Evolutionary conservation across 495 filamentous ascomycete species (phyloP).

Genomic region (Podospora australis): DNA sequence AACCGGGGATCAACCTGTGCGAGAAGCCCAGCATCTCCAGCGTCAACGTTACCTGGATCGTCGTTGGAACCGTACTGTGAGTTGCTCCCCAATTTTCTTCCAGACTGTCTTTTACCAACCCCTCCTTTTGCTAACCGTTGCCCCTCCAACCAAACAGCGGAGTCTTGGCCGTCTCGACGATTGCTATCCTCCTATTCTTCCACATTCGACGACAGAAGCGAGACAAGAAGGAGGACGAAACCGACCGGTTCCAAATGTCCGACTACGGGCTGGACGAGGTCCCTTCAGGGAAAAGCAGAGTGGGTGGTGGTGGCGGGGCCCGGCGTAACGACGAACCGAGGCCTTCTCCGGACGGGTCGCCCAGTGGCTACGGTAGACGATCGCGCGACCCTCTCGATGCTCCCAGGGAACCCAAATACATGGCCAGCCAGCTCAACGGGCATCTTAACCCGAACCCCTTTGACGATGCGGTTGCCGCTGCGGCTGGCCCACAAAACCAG

Average conservation of each 20-base stretch:
- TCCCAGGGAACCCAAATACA: slow-evolving; percentile 11
- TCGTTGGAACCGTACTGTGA: slow-evolving; percentile 23
- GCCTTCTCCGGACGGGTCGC: slow-evolving; percentile 3
- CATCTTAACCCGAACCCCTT: slow-evolving; percentile 16
- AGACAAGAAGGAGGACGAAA: slow-evolving; percentile 20
- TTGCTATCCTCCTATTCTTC: slow-evolving; percentile 15
- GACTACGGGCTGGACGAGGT: slow-evolving; percentile 25
- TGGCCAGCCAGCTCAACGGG: slow-evolving; percentile 1
- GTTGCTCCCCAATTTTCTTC: background rate
- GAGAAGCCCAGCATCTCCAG: slow-evolving; percentile 23
- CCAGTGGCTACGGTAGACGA: slow-evolving; percentile 7
- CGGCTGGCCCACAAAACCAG: background rate
- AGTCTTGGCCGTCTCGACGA: slow-evolving; percentile 8
- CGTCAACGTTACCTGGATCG: slow-evolving; percentile 14
- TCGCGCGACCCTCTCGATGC: slow-evolving; percentile 9
- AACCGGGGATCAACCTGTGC: slow-evolving; percentile 18
- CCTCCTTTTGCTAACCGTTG: background rate
- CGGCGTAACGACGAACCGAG: slow-evolving; percentile 1
- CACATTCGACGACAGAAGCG: slow-evolving; percentile 20
- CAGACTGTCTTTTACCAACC: background rate
- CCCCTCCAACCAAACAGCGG: too few species aligned
- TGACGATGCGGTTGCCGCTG: slow-evolving; percentile 13
- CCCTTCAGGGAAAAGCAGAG: slow-evolving; percentile 2
- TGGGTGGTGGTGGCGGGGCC: too few species aligned
- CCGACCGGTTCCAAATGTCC: slow-evolving; percentile 19